phyloP scores from a whole-genome alignment of 2,329 filamentous ascomycete species.

The Neophaeococcomyces mojaviensis region DNA sequence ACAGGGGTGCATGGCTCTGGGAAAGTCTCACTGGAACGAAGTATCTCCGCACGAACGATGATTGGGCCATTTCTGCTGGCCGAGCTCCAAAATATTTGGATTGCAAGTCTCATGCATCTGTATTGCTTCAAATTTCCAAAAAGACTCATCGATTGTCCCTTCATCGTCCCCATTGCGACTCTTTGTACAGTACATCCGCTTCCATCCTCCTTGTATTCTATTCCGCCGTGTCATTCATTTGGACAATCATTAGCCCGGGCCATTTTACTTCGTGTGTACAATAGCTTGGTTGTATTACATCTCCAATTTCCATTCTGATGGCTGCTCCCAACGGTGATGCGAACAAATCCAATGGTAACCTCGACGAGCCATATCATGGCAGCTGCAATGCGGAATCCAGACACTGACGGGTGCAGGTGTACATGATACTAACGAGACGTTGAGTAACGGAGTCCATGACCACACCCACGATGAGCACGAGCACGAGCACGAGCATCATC shows the following conservation, averaged over 20 bases:
- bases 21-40: too few relatives aligned
- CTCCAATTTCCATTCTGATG: slow-evolving; percentile 16
- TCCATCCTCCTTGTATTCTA: slow-evolving; percentile 18
- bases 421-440: not conserved
- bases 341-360: slow-evolving; percentile 18
- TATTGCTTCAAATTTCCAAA: not conserved
- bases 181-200: slow-evolving; percentile 10
- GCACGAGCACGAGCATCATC: slow-evolving; percentile 18
- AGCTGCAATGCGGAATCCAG: not conserved
- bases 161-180: slow-evolving; percentile 6
- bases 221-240: slow-evolving; percentile 17
- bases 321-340: slow-evolving; percentile 22
- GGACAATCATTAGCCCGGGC: slow-evolving; percentile 2
- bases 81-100: not conserved
- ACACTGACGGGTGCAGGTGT: not conserved
- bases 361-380: not conserved
- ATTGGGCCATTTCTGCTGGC: too few relatives aligned
- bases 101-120: slow-evolving; percentile 2
- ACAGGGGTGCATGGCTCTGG: too few relatives aligned
- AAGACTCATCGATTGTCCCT: not conserved
- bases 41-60: too few relatives aligned
- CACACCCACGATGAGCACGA: slow-evolving; percentile 12
- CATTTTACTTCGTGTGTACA: slow-evolving; percentile 14
- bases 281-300: slow-evolving; percentile 13
- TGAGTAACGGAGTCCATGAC: not conserved